A percentile compares a stretch with the other conserved stretches of the same genome.
These are phyloP conservation scores for Metarhizium robertsii DNA, from an alignment of 2,329 filamentous ascomycete genomes.

Conservation along the genomic window DNA sequence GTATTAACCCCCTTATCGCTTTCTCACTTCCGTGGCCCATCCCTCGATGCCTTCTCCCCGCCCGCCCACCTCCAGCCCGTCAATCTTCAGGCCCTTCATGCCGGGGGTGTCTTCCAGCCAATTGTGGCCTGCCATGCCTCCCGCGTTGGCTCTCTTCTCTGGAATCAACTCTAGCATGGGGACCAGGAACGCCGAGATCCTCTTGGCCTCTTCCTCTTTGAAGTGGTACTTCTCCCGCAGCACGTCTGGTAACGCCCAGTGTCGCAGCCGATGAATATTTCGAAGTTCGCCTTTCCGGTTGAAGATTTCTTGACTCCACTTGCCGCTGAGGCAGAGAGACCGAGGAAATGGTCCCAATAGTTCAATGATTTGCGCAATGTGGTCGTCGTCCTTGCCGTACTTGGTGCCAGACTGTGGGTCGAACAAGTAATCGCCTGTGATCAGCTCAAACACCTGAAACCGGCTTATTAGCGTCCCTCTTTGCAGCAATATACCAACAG, in stretches of 20 bases:
- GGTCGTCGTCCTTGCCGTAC: conserved; percentile 98
- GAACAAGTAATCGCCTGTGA: conserved; percentile 97
- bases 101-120: conserved; percentile 82
- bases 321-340: conserved; percentile 80
- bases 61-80: conserved; percentile 66
- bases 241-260: conserved; percentile 92
- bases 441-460: conserved; percentile 81
- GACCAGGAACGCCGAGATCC: conserved; percentile 70
- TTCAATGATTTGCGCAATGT: conserved; percentile 98
- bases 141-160: conserved; percentile 84
- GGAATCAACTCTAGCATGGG: conserved; percentile 90
- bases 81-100: conserved; percentile 73
- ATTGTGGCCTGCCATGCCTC: conserved; percentile 79
- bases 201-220: conserved; percentile 67
- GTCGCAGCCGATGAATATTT: conserved; percentile 91
- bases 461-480: background rate
- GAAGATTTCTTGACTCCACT: conserved; percentile 98
- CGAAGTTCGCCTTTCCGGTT: conserved; percentile 94
- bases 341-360: conserved; percentile 90
- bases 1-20: conserved; percentile 42
- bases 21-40: conserved; percentile 84
- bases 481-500: background rate
- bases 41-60: conserved; percentile 89
- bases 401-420: conserved; percentile 97
- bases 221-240: conserved; percentile 97